phyloP scores from a whole-genome alignment of 176 grass and related monocot genomes.

The Oryza officinalis region DNA sequence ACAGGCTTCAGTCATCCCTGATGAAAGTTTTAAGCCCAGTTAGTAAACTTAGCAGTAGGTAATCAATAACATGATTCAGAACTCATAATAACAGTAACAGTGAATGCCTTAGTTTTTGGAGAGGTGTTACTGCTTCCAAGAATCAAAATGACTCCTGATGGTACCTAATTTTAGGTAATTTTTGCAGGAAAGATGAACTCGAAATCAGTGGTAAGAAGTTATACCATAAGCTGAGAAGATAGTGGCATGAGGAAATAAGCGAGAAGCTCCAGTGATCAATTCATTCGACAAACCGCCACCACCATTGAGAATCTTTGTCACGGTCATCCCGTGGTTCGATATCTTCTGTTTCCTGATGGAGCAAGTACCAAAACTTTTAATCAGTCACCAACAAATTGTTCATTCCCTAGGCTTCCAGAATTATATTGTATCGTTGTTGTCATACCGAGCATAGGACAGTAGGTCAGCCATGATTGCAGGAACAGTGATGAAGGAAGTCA shows the following conservation, averaged over 20 bases:
- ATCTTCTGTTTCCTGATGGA: conserved; percentile 49
- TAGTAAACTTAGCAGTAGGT: background rate
- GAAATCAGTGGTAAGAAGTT: background rate
- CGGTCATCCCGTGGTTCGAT: conserved; percentile 20
- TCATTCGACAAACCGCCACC: conserved; percentile 63
- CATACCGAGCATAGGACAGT: conserved; percentile 61
- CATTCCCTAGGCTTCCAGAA: background rate
- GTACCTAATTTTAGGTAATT: background rate
- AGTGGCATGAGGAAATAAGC: conserved; percentile 60
- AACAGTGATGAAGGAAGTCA: conserved; percentile 89
- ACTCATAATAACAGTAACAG: background rate
- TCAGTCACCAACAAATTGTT: background rate
- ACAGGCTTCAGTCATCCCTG: conserved; percentile 96
- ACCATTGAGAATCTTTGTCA: conserved; percentile 84
- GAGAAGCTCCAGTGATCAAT: conserved; percentile 43
- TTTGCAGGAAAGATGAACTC: background rate
- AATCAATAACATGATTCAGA: background rate
- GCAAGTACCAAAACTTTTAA: background rate
- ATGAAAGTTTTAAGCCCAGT: background rate
- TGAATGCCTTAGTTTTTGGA: background rate
- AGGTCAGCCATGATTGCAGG: conserved; percentile 87
- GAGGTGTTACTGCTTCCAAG: background rate
- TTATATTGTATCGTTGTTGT: background rate
- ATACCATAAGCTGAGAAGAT: conserved; percentile 90
- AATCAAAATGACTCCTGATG: background rate